Evolutionary conservation across 1,284 basidiomycete species (phyloP).

Genomic region (Spongispora temasekensis): DNA sequence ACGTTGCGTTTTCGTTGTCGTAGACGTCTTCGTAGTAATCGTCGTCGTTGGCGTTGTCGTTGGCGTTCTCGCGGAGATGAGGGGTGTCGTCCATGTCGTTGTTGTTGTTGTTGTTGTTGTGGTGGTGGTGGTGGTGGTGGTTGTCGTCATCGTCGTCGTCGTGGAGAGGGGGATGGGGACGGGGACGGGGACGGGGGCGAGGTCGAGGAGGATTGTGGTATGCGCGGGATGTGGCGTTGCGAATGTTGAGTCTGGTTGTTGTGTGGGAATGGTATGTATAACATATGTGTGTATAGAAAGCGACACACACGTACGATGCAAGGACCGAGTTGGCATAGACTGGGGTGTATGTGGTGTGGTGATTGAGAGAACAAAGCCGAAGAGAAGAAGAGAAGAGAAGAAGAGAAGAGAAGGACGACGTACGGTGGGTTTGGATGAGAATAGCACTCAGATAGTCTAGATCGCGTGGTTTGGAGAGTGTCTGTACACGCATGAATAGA

Average conservation of each 20-base stretch:
- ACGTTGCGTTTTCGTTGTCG: no score
- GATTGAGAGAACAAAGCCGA: no score
- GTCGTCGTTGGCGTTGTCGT: no score
- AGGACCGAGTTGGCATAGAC: neutral
- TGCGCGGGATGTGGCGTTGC: conserved; percentile 18
- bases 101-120: no score
- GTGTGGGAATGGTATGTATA: neutral
- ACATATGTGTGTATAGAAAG: no score
- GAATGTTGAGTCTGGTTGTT: conserved; percentile 25
- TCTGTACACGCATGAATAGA: conserved; percentile 11
- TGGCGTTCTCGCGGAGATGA: no score
- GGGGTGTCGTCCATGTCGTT: no score
- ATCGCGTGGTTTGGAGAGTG: conserved; percentile 15
- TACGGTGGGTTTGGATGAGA: conserved; percentile 32
- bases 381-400: no score
- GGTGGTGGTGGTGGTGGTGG: no score
- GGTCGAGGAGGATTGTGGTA: conserved; percentile 10
- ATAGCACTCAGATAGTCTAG: conserved; percentile 24
- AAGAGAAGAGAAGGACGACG: conserved; percentile 4
- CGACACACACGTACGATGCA: neutral
- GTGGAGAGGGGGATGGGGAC: neutral
- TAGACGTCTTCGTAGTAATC: no score
- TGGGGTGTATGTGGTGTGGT: neutral
- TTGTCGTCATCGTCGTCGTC: neutral
- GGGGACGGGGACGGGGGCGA: neutral